Conservation (phyloP, 331 rosid genomes). For the Quercus phellos region DNA sequence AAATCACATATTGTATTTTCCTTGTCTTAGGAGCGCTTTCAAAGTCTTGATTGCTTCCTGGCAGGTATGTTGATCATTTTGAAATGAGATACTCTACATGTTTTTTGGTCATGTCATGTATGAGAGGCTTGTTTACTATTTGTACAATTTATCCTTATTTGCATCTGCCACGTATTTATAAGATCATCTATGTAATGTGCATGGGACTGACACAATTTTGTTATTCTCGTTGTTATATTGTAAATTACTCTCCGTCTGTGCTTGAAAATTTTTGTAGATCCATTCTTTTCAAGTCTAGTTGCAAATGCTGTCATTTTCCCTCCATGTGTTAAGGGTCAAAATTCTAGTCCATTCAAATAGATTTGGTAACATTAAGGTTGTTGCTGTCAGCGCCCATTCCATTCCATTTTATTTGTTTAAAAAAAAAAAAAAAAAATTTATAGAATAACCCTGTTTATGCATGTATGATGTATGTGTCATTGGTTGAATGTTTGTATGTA, state of each 20-base stretch:
- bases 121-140: conserved; percentile 1
- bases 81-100: not conserved
- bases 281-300: not conserved
- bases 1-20: conserved; percentile 7
- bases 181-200: not conserved
- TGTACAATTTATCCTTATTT: not conserved
- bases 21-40: conserved; percentile 77
- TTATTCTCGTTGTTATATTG: not conserved
- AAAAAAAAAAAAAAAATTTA: too few relatives aligned
- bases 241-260: not conserved
- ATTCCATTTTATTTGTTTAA: too few relatives aligned
- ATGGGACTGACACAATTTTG: conserved; percentile 3
- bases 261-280: not conserved
- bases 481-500: too few relatives aligned
- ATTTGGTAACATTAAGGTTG: not conserved
- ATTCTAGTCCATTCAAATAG: not conserved
- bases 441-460: too few relatives aligned
- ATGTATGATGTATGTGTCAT: too few relatives aligned
- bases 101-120: conserved; percentile 13
- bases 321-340: not conserved
- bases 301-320: conserved; percentile 13
- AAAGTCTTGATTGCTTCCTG: conserved; percentile 94
- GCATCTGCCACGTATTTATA: not conserved
- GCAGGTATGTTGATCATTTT: conserved; percentile 57
- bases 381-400: not conserved